A percentile compares a stretch with the other conserved stretches of the same genome.
Evolutionary conservation across 176 grass and related monocot genomes (phyloP).

Genomic region (Ampelocalamus luodianensis): DNA sequence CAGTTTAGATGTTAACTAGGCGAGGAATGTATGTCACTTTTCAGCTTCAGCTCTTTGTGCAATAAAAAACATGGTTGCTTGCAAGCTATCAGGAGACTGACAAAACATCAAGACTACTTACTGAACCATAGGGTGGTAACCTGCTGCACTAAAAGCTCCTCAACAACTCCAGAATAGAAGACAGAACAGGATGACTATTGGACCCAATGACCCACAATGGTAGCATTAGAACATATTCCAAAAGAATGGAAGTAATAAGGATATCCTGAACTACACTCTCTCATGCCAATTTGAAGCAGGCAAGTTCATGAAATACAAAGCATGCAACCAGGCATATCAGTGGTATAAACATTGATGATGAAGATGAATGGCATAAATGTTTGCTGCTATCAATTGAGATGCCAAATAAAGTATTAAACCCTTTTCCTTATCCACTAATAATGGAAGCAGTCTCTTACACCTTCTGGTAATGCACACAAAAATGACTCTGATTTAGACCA

Average conservation of each 20-base stretch:
- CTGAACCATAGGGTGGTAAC: conserved; percentile 20
- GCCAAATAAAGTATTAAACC: neutral
- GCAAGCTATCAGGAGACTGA: conserved; percentile 6
- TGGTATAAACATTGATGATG: neutral
- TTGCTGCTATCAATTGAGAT: neutral
- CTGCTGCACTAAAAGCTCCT: neutral
- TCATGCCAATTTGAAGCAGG: conserved; percentile 23
- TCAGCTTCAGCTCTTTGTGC: neutral
- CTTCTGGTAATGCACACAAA: neutral
- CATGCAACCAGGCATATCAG: neutral
- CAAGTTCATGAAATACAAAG: neutral
- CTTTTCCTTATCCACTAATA: conserved; percentile 32
- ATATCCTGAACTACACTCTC: neutral
- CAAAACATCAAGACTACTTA: neutral
- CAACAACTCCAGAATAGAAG: neutral
- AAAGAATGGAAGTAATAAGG: conserved; percentile 9
- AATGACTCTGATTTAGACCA: neutral
- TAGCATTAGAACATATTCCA: conserved; percentile 4
- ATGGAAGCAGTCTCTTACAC: neutral
- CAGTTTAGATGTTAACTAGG: conserved; percentile 29
- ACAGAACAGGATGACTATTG: neutral
- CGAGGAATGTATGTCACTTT: conserved; percentile 20
- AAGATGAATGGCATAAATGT: neutral
- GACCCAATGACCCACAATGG: neutral
- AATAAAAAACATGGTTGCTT: neutral